Conservation (phyloP, 805 yeast species). For the Peterozyma xylosa region DNA sequence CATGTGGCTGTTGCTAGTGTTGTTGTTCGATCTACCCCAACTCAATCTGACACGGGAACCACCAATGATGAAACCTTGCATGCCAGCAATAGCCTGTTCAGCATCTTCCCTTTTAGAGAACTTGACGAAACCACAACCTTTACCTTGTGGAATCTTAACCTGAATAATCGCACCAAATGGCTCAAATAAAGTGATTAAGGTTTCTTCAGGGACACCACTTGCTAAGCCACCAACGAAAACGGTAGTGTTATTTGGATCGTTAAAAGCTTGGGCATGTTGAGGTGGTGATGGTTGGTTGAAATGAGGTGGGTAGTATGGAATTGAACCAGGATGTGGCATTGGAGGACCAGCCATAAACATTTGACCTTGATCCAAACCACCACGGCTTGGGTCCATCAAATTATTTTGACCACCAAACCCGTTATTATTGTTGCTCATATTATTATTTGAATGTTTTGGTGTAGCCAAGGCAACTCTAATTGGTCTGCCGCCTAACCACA, state of each 20-base stretch:
- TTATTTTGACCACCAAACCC: constrained; percentile 11
- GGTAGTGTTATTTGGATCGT: constrained; percentile 70
- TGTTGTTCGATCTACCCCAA: constrained; percentile 55
- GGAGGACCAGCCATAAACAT: constrained; percentile 4
- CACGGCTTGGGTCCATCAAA: constrained; percentile 2
- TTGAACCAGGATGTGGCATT: constrained; percentile 9
- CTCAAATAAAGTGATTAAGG: constrained; percentile 53
- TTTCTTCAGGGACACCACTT: constrained; percentile 53
- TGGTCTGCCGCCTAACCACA: constrained; percentile 73
- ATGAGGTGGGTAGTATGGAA: constrained; percentile 8
- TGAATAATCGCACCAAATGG: constrained; percentile 68
- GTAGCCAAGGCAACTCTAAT: constrained; percentile 75
- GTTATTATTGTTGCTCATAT: constrained; percentile 12
- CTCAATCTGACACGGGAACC: constrained; percentile 66
- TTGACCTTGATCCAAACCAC: constrained; percentile 8
- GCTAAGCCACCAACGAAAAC: constrained; percentile 65
- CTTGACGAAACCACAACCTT: constrained; percentile 74
- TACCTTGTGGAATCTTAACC: constrained; percentile 71
- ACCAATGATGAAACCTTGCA: constrained; percentile 76
- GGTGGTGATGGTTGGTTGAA: constrained; percentile 8
- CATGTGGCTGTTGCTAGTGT: constrained; percentile 5
- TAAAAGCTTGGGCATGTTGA: constrained; percentile 13
- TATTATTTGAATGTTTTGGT: constrained; percentile 41
- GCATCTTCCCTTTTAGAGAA: constrained; percentile 65
- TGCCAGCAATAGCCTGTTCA: constrained; percentile 66